These are phyloP conservation scores for Pythium phragmiticola DNA, from an alignment of 352 stramenopile genomes.

Conservation along the genomic window DNA sequence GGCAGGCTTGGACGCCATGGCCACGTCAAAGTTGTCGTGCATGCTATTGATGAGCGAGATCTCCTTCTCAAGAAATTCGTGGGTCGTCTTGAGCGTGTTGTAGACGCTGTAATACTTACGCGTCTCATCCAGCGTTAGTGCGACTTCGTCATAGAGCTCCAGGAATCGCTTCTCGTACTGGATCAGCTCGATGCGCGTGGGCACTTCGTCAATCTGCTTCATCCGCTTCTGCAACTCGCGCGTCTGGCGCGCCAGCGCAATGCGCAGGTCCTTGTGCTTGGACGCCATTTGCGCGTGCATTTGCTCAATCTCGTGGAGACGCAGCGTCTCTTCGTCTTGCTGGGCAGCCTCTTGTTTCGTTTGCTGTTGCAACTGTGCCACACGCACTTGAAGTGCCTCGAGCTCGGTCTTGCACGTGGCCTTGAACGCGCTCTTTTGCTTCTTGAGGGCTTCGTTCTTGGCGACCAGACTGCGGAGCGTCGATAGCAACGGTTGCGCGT, in stretches of 20 bases:
- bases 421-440: conserved; percentile 47
- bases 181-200: conserved; percentile 81
- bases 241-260: conserved; percentile 55
- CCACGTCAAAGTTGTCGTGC: conserved; percentile 77
- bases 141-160: conserved; percentile 88
- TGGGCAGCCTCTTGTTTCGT: conserved; percentile 31
- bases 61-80: conserved; percentile 84
- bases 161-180: conserved; percentile 90
- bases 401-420: conserved; percentile 44
- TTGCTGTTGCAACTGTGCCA: conserved; percentile 46
- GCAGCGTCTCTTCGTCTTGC: conserved; percentile 45
- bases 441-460: conserved; percentile 58
- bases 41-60: conserved; percentile 87
- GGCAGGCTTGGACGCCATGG: conserved; percentile 62
- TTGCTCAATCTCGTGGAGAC: conserved; percentile 57
- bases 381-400: conserved; percentile 32
- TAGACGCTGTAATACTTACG: conserved; percentile 88
- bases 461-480: conserved; percentile 39
- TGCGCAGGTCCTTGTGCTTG: conserved; percentile 71
- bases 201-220: conserved; percentile 84
- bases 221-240: conserved; percentile 53
- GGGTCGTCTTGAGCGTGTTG: conserved; percentile 82
- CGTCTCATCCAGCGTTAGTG: conserved; percentile 87
- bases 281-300: conserved; percentile 62
- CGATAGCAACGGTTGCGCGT: conserved; percentile 27